Base-by-base conservation (phyloP, 2,329 filamentous ascomycete species). In the Didymella exigua region DNA sequence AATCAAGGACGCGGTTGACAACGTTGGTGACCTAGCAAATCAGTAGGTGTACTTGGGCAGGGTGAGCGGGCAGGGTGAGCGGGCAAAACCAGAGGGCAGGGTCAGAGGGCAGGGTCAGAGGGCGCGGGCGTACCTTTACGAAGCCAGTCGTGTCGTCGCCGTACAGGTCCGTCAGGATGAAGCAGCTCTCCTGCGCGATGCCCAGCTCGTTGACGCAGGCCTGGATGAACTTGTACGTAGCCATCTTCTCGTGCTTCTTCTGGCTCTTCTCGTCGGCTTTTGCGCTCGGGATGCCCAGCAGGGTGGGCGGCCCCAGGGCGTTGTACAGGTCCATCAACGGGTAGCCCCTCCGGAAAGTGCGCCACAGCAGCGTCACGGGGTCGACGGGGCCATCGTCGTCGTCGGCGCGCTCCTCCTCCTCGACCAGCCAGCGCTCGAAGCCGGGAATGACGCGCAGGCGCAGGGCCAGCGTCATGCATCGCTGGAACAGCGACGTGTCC, bases 111-210 rank as follows among this genome's bases (percentile, higher is more conserved):
- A 49, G 9, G 11, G 11, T 21, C 4, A n/a, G 19, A 38, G 33
- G 31, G 14, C 2, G 26, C 11, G 16, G 19, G 38, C 52, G 56
- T 63, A 91, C 90, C 84, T 98, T 98, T 64, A 97, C 92, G 73
- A 99, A 98, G 3, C 95, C 95, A 38, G 91, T 97, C 1, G 95
- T 99, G 75, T 97, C 96, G 67, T 93, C 91, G 49, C 91, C 91
- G 76, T 95, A 93, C 40, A 98, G 80, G 76, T 99, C 93, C 54
- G 86, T 90, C 66, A 99, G 89, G 67, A 96, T 89, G 75, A 98
- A 98, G 69, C 91, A 93, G 58, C 96, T 91, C 42, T 88, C 84
- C 4, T 90, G 81, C 2, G 89, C 85, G 48, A 97, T 89, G 51
- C 87, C 85, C 45, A 98, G 81, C 47, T 96, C 89, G 63, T 87